A percentile compares a stretch with the other conserved stretches of the same genome.
Conservation (phyloP, 2,329 filamentous ascomycete species). For the Lizonia empirigonia region DNA sequence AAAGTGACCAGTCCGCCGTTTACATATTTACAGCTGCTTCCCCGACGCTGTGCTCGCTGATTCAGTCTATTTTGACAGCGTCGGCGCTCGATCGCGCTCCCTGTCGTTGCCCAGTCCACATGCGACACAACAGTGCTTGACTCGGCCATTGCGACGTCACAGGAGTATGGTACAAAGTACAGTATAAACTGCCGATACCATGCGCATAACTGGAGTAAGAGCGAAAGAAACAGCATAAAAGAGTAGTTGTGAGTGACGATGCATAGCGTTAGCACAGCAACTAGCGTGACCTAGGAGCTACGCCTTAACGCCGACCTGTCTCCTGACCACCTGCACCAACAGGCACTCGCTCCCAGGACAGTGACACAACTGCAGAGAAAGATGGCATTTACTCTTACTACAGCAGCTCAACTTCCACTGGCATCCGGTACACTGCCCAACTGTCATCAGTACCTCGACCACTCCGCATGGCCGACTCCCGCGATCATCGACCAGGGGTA, state of each 20-base stretch:
- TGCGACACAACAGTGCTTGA: not conserved
- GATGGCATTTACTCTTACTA: not conserved
- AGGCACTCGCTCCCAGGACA: not conserved
- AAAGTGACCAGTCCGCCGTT: not conserved
- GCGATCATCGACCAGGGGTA: not conserved
- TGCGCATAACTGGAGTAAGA: not conserved
- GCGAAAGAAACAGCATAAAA: not conserved
- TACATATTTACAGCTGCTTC: not conserved
- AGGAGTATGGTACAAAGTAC: not conserved
- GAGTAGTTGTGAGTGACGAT: not conserved
- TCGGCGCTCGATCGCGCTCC: not conserved
- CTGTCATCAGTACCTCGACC: conserved; percentile 2
- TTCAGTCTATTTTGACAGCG: conserved; percentile 9
- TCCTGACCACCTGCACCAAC: not conserved
- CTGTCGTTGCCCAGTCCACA: conserved; percentile 4
- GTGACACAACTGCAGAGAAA: not conserved
- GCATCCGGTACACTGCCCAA: not conserved
- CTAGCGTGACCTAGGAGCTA: not conserved
- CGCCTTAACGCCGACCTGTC: not conserved
- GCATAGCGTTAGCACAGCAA: not conserved
- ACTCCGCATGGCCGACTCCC: not conserved
- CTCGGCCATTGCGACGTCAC: not conserved
- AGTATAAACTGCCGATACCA: too few species aligned
- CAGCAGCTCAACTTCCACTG: not conserved
- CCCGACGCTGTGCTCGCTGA: conserved; percentile 6